A percentile compares a stretch with the other conserved stretches of the same genome.
These are phyloP conservation scores for Globisporangium camurandrum DNA, from an alignment of 352 stramenopile genomes.

Conservation along the genomic window DNA sequence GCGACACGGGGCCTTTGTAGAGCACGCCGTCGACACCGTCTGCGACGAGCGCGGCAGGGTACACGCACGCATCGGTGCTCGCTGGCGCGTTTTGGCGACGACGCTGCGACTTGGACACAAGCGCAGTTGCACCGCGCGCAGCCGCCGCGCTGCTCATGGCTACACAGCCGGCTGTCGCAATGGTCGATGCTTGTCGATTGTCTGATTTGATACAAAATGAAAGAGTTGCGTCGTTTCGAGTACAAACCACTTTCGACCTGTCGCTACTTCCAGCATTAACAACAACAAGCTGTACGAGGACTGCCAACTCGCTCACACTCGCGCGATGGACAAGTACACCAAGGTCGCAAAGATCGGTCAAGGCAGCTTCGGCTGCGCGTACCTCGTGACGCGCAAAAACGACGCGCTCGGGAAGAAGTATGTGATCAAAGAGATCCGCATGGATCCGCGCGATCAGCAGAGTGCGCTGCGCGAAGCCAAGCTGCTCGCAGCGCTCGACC, in stretches of 20 bases:
- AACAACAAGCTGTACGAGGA: not conserved
- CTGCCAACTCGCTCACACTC: not conserved
- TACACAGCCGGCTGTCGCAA: too few species aligned
- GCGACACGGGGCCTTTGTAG: conserved; percentile 22
- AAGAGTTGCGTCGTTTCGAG: too few species aligned
- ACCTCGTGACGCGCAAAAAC: conserved; percentile 42
- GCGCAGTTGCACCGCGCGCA: too few species aligned
- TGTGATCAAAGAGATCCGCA: conserved; percentile 71
- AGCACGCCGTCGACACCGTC: conserved; percentile 42
- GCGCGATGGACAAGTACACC: conserved; percentile 72
- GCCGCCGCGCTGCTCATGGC: too few species aligned
- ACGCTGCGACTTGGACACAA: too few species aligned
- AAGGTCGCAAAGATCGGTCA: conserved; percentile 73
- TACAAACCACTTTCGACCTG: too few species aligned
- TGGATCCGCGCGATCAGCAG: conserved; percentile 55
- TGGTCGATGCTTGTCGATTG: too few species aligned
- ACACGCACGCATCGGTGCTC: conserved; percentile 11
- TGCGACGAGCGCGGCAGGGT: conserved; percentile 13
- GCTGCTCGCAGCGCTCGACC: conserved; percentile 58
- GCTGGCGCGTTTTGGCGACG: too few species aligned
- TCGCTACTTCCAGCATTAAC: too few species aligned
- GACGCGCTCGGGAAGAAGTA: conserved; percentile 31
- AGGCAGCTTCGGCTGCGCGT: conserved; percentile 63
- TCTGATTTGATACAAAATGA: too few species aligned
- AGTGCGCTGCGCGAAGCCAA: conserved; percentile 56